These are phyloP conservation scores for Leccinum subspadiceum DNA, from an alignment of 1,284 basidiomycete species.

Conservation along the genomic window DNA sequence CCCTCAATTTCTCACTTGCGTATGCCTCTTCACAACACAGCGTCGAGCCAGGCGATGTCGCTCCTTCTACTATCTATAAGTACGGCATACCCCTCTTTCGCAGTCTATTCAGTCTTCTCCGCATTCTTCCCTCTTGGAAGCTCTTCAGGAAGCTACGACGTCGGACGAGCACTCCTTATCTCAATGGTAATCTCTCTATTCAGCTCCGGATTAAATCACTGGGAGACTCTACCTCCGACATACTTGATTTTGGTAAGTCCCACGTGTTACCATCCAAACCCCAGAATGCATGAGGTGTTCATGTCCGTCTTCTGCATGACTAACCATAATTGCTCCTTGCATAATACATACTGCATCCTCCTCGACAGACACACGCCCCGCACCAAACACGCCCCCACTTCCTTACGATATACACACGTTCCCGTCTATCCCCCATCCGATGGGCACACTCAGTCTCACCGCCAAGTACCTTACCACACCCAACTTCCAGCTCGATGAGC, in stretches of 20 bases:
- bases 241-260: constrained; percentile 42
- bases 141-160: constrained; percentile 60
- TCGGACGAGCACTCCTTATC: constrained; percentile 38
- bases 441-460: constrained; percentile 60
- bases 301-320: constrained; percentile 26
- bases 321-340: constrained; percentile 5
- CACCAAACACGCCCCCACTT: constrained; percentile 42
- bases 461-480: constrained; percentile 63
- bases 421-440: constrained; percentile 62
- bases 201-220: constrained; percentile 47
- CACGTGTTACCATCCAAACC: constrained; percentile 20
- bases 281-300: constrained; percentile 30
- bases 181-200: constrained; percentile 51
- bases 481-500: constrained; percentile 68
- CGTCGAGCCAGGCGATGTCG: constrained; percentile 48
- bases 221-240: constrained; percentile 32
- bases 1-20: constrained; percentile 48
- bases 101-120: constrained; percentile 67
- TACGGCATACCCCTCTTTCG: constrained; percentile 77
- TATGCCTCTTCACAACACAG: constrained; percentile 19
- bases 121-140: constrained; percentile 72
- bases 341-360: constrained; percentile 7
- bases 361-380: constrained; percentile 40
- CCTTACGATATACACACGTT: constrained; percentile 55
- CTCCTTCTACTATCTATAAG: constrained; percentile 78